phyloP scores from a whole-genome alignment of 768 basidiomycete species.

The Podaxis sp. region DNA sequence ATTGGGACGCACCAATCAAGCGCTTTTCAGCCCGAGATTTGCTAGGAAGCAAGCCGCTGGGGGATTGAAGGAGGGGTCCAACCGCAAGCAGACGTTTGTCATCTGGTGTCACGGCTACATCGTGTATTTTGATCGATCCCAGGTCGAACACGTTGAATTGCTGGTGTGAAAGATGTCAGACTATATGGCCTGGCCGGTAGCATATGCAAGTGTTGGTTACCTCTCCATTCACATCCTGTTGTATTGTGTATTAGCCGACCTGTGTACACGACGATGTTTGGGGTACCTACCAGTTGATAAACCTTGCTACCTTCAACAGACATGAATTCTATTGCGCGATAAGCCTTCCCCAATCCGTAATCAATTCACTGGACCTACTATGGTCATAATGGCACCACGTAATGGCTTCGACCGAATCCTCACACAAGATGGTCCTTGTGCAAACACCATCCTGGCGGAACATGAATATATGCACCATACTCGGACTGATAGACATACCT shows the following conservation, averaged over 20 bases:
- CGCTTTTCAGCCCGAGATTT: constrained; percentile 70
- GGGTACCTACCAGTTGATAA: constrained; percentile 46
- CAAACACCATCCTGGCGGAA: constrained; percentile 59
- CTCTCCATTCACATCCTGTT: constrained; percentile 55
- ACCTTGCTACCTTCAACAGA: constrained; percentile 66
- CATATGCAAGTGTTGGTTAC: constrained; percentile 22
- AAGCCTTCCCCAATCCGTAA: not conserved
- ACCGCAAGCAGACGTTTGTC: constrained; percentile 60
- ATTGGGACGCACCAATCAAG: constrained; percentile 54
- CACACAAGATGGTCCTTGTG: constrained; percentile 57
- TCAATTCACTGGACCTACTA: constrained; percentile 30
- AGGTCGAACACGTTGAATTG: constrained; percentile 56
- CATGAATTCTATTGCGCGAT: constrained; percentile 49
- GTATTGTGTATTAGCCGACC: not conserved
- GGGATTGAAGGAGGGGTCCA: constrained; percentile 61
- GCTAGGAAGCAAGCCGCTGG: constrained; percentile 59
- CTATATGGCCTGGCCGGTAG: not conserved
- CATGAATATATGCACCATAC: not conserved
- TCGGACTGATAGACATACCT: constrained; percentile 34
- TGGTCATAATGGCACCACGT: constrained; percentile 65
- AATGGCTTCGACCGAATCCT: constrained; percentile 53
- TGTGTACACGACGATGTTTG: not conserved
- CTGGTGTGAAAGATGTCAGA: constrained; percentile 21
- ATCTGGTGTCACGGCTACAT: constrained; percentile 69
- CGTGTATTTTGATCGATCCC: constrained; percentile 59